Evolutionary conservation across 257 asterid genomes (phyloP).

Genomic region (Osmanthus fragrans): DNA sequence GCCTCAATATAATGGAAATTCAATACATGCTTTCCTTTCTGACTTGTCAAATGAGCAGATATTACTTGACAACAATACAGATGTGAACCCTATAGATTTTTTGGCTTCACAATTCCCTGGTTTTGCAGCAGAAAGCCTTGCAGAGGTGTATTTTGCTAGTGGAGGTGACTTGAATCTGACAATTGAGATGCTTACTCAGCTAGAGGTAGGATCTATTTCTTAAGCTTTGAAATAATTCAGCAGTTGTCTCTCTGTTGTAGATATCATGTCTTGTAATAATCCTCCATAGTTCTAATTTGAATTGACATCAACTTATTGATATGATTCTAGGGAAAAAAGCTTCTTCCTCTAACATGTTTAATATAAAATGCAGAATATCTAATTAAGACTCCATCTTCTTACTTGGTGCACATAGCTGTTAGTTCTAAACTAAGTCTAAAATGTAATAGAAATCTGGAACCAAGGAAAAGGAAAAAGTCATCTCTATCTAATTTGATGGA

Average conservation of each 20-base stretch:
- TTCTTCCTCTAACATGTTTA: background rate
- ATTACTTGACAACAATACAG: conserved; percentile 49
- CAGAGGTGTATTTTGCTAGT: conserved; percentile 72
- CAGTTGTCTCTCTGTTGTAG: background rate
- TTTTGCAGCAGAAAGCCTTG: conserved; percentile 76
- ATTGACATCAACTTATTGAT: background rate
- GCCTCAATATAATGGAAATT: conserved; percentile 49
- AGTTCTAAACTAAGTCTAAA: background rate
- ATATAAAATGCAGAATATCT: background rate
- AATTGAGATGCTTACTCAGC: conserved; percentile 84
- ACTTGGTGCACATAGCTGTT: background rate
- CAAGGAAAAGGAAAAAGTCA: background rate
- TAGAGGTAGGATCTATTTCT: conserved; percentile 58
- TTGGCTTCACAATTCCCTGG: conserved; percentile 84
- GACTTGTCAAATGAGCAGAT: conserved; percentile 62
- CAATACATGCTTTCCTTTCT: conserved; percentile 41
- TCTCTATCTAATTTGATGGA: background rate
- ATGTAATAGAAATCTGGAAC: background rate
- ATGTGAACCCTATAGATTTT: conserved; percentile 59
- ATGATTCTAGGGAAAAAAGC: background rate
- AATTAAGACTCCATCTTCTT: background rate
- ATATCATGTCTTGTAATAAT: background rate
- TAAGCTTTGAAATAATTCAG: background rate
- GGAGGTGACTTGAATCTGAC: conserved; percentile 81
- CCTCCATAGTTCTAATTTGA: background rate